Conservation (phyloP, 768 basidiomycete species). For the Lactifluus pinguis region DNA sequence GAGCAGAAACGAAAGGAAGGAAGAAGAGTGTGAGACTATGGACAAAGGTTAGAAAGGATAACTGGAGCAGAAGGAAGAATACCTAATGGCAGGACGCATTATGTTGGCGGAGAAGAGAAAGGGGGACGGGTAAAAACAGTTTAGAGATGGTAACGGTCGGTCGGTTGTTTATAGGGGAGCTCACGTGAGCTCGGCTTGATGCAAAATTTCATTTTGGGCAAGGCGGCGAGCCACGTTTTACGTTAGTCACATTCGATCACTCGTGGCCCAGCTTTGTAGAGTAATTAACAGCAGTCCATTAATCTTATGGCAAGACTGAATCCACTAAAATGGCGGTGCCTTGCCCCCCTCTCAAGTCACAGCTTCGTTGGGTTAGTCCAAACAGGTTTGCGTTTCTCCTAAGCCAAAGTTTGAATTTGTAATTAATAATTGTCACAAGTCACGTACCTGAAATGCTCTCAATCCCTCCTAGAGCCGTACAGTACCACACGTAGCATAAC, state of each 20-base stretch:
- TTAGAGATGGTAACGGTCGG: neutral
- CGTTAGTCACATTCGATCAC: neutral
- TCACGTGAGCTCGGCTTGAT: neutral
- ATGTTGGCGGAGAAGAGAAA: neutral
- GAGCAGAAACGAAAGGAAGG: conserved; percentile 14
- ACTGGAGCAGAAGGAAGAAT: neutral
- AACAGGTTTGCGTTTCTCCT: neutral
- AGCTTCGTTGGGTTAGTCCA: neutral
- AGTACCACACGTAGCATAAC: neutral
- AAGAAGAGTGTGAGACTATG: conserved; percentile 10
- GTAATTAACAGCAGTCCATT: no score
- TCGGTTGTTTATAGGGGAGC: neutral
- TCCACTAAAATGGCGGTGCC: no score
- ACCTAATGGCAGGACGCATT: conserved; percentile 6
- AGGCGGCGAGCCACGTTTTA: no score
- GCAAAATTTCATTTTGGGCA: neutral
- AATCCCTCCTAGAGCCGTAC: neutral
- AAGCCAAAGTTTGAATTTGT: neutral
- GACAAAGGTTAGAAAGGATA: neutral
- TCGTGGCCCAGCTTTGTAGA: no score
- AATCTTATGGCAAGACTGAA: no score
- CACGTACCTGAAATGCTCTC: neutral
- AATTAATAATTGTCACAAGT: neutral
- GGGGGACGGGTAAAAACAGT: neutral
- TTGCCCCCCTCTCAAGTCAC: neutral